Conservation (phyloP, 1,284 basidiomycete genomes). For the Amylostereum areolatum region DNA sequence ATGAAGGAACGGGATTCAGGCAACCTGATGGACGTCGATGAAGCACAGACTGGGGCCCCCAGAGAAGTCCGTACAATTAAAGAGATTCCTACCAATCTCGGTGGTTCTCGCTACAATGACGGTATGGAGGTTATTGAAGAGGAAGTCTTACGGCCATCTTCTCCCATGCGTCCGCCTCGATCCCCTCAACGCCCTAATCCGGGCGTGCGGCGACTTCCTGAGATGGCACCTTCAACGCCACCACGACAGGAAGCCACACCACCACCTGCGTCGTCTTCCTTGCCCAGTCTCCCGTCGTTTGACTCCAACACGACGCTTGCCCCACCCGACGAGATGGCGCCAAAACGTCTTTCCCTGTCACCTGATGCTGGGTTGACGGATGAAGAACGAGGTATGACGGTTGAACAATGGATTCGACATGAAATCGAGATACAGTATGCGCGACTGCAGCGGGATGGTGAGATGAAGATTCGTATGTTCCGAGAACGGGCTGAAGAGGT, state of each 20-base stretch:
- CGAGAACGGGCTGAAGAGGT: conserved; percentile 54
- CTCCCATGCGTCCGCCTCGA: conserved; percentile 1
- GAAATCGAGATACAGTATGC: conserved; percentile 63
- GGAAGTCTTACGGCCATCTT: background rate
- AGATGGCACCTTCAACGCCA: conserved; percentile 1
- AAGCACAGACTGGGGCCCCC: background rate
- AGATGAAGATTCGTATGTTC: conserved; percentile 52
- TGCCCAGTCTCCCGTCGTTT: conserved; percentile 7
- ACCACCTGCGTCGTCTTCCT: conserved; percentile 11
- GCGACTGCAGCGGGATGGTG: conserved; percentile 56
- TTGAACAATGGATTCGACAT: conserved; percentile 72
- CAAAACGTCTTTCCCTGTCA: conserved; percentile 15
- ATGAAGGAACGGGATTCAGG: too few relatives aligned
- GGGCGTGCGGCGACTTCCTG: background rate
- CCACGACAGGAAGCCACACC: conserved; percentile 3
- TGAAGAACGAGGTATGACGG: conserved; percentile 64
- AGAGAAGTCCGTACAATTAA: too few relatives aligned
- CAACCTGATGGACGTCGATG: background rate
- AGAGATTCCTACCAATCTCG: too few relatives aligned
- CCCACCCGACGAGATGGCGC: conserved; percentile 2
- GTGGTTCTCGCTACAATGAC: too few relatives aligned
- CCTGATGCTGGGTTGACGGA: conserved; percentile 38
- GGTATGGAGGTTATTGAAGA: too few relatives aligned
- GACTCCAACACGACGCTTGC: background rate
- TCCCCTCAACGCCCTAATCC: conserved; percentile 3